Conservation (phyloP, 1,139 yeast species). For the Kluyveromyces marxianus region DNA sequence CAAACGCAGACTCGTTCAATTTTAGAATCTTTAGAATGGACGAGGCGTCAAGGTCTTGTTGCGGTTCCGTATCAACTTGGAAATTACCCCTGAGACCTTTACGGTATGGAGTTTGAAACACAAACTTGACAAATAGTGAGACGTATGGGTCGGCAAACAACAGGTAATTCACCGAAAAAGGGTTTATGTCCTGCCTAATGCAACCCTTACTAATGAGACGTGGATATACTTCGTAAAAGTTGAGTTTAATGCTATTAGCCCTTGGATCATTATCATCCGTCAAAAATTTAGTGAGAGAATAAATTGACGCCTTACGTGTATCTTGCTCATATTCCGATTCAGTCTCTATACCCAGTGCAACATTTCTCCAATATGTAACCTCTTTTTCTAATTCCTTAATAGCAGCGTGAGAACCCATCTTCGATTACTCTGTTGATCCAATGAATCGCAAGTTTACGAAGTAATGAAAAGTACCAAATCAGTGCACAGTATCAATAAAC, state of each 20-base stretch:
- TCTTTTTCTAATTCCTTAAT: slow-evolving; percentile 26
- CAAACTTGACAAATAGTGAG: slow-evolving; percentile 1
- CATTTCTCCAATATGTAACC: slow-evolving; percentile 20
- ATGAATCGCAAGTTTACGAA: too few species aligned
- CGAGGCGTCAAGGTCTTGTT: not conserved
- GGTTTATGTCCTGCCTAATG: slow-evolving; percentile 1
- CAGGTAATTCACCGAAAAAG: slow-evolving; percentile 1
- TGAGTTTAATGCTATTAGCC: not conserved
- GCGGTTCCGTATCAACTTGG: not conserved
- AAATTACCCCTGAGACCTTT: not conserved
- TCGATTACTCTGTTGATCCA: not conserved
- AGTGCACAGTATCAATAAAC: too few species aligned
- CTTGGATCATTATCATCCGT: not conserved
- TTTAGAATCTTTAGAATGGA: slow-evolving; percentile 2
- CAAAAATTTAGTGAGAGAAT: not conserved
- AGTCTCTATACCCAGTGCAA: not conserved
- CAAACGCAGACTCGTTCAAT: not conserved
- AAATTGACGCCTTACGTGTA: not conserved
- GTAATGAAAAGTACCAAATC: too few species aligned
- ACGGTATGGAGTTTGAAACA: slow-evolving; percentile 3
- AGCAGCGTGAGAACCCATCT: slow-evolving; percentile 14
- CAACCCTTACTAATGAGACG: slow-evolving; percentile 2
- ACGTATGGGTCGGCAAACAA: slow-evolving; percentile 3
- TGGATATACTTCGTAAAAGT: slow-evolving; percentile 4
- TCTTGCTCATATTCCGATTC: not conserved